A percentile compares a stretch with the other conserved stretches of the same genome.
Conservation (phyloP, 306 rosid species). For the Pterocarpus macrocarpus region DNA sequence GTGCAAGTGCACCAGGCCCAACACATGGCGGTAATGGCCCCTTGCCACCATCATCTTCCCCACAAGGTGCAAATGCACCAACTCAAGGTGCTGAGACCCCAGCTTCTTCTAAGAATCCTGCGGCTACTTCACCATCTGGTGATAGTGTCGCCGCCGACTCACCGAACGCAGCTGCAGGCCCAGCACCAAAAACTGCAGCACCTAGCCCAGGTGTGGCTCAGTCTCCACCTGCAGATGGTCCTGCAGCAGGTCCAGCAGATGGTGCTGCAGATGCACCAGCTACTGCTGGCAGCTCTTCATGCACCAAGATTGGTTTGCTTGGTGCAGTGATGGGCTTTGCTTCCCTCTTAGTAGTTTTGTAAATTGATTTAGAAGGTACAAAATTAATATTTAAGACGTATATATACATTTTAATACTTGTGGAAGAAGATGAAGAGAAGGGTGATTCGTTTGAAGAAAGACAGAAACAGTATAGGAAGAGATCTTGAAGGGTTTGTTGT, state of each 20-base stretch:
- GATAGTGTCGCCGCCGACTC: neutral
- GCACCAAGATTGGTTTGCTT: slow-evolving; percentile 33
- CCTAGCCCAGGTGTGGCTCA: neutral
- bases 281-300: slow-evolving; percentile 20
- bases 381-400: neutral
- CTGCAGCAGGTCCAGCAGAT: slow-evolving; percentile 42
- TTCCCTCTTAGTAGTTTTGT: slow-evolving; percentile 44
- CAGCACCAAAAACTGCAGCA: neutral
- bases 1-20: too few relatives aligned
- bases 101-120: neutral
- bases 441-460: neutral
- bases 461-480: neutral
- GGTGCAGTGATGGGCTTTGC: slow-evolving; percentile 50
- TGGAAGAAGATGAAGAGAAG: neutral
- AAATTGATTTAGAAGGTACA: neutral
- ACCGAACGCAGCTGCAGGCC: neutral
- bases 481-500: slow-evolving; percentile 7
- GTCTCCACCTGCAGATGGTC: slow-evolving; percentile 23
- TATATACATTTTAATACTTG: neutral
- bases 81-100: slow-evolving; percentile 1
- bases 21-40: too few relatives aligned
- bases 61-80: neutral
- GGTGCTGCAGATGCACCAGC: neutral
- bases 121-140: slow-evolving; percentile 30
- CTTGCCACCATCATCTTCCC: too few relatives aligned